Conservation (phyloP, 1,284 basidiomycete species). For the Melampsora americana region DNA sequence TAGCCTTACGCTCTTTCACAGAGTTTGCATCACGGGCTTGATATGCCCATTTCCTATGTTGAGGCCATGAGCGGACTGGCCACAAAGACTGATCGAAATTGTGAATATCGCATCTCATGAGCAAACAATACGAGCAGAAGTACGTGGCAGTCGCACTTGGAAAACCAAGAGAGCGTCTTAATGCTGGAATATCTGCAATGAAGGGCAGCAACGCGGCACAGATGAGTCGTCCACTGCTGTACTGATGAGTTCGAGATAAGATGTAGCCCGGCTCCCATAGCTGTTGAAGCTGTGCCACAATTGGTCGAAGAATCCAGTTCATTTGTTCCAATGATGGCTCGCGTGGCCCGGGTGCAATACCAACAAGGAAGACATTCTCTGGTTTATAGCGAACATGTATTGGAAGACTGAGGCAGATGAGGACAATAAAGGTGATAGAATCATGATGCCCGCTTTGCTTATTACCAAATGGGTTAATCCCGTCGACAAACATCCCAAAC, state of each 20-base stretch:
- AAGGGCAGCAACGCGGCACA: constrained; percentile 7
- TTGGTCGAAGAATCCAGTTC: constrained; percentile 52
- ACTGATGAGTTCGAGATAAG: constrained; percentile 1
- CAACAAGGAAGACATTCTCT: constrained; percentile 56
- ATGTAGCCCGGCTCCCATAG: constrained; percentile 52
- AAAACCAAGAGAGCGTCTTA: constrained; percentile 41
- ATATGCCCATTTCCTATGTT: constrained; percentile 16
- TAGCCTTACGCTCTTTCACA: not conserved
- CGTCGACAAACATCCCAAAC: constrained; percentile 33
- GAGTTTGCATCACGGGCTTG: not conserved
- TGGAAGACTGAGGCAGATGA: constrained; percentile 47
- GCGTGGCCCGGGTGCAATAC: constrained; percentile 53
- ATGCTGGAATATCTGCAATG: constrained; percentile 43
- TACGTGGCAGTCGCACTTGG: not conserved
- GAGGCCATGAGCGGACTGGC: not conserved
- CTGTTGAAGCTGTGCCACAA: constrained; percentile 51
- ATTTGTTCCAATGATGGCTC: constrained; percentile 47
- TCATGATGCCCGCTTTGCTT: constrained; percentile 16
- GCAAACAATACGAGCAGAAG: constrained; percentile 43
- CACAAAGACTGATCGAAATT: constrained; percentile 15
- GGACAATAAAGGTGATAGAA: constrained; percentile 12
- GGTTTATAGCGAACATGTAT: constrained; percentile 50
- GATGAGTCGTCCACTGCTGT: constrained; percentile 5
- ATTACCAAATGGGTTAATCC: constrained; percentile 31
- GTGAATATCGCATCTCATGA: constrained; percentile 6